Evolutionary conservation across 106 monocot genomes (phyloP), one percentile per base, ranked within the genome.

Genomic region (Platanthera guangdongensis): DNA sequence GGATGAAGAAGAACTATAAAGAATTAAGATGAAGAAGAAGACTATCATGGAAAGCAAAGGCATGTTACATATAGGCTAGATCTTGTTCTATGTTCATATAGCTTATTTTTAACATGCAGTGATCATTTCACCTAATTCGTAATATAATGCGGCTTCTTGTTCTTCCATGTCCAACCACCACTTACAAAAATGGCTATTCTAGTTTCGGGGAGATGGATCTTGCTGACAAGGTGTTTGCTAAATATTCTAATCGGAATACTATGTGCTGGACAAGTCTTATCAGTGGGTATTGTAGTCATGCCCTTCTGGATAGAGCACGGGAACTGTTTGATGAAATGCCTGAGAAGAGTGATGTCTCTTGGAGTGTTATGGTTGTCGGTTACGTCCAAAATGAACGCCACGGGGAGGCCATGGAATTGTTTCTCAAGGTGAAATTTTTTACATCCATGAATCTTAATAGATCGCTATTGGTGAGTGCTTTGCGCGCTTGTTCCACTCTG

Each of bases 221-320:
- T 9, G 87, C 87, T 9, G 39, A 5, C 46, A 81, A 70, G n/a
- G 68, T 82, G 78, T 85, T 88, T 9, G 77, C 82, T 54, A 52
- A 67, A 84, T 82, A 63, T 72, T 71, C 80, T 52, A 47, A 55
- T 9, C 82, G 51, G 60, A 88, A 77, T 63, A 57, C 67, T 8
- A 74, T 51, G 2, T 84, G 84, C 12, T 88, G 84, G 88, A 88
- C 84, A 16, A 84, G 79, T 18, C 76, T 84, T 9, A 47, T 84
- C n/a, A 84, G 71, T 45, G 84, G 84, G 72, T 84, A 74, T 45
- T 76, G 75, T 9, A 7, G 71, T 16, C 19, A 63, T 28, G 80
- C 50, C 15, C 32, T 74, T 19, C 15, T 75, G 9, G 67, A 80
- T 2, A 72, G 50, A 5, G 86, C 80, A 0, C 62, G 83, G 49